These are phyloP conservation scores for Coemansia sp. DNA, from an alignment of 192 early-diverging fungal genomes.

Conservation along the genomic window DNA sequence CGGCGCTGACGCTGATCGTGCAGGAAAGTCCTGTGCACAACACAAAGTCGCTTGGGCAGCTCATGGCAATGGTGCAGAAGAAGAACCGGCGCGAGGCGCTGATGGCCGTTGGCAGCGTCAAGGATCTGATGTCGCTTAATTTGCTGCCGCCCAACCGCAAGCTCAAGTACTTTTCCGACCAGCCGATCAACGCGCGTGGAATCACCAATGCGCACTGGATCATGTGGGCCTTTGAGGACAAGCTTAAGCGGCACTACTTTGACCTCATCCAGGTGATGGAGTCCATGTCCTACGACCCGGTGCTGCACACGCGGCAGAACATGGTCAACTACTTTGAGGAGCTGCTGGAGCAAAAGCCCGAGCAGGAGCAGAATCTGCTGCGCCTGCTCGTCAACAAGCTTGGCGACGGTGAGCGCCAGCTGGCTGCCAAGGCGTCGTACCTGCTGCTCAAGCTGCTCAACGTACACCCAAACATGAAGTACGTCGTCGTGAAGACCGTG, in stretches of 20 bases:
- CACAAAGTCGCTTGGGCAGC: constrained; percentile 63
- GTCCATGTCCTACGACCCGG: constrained; percentile 79
- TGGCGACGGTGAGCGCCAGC: constrained; percentile 85
- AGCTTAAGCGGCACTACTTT: constrained; percentile 86
- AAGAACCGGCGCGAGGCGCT: constrained; percentile 85
- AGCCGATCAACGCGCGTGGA: constrained; percentile 61
- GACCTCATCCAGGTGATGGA: constrained; percentile 89
- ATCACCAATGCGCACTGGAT: constrained; percentile 74
- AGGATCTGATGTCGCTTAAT: constrained; percentile 80
- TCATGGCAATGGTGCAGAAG: constrained; percentile 85
- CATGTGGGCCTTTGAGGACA: constrained; percentile 93
- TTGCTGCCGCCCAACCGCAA: constrained; percentile 82
- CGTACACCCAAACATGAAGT: constrained; percentile 80
- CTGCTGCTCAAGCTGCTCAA: constrained; percentile 74
- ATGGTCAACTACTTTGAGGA: constrained; percentile 74
- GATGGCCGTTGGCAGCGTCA: constrained; percentile 80
- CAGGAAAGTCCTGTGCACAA: constrained; percentile 90
- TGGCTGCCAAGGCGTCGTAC: constrained; percentile 79
- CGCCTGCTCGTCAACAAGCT: constrained; percentile 92
- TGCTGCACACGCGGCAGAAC: constrained; percentile 79
- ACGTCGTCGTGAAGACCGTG: constrained; percentile 80
- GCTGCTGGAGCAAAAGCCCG: constrained; percentile 81
- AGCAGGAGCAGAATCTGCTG: constrained; percentile 95
- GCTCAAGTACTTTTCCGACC: constrained; percentile 90
- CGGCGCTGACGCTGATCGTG: constrained; percentile 86